These are phyloP conservation scores for Mucor indicus DNA, from an alignment of 371 early-diverging fungal species.

Conservation along the genomic window DNA sequence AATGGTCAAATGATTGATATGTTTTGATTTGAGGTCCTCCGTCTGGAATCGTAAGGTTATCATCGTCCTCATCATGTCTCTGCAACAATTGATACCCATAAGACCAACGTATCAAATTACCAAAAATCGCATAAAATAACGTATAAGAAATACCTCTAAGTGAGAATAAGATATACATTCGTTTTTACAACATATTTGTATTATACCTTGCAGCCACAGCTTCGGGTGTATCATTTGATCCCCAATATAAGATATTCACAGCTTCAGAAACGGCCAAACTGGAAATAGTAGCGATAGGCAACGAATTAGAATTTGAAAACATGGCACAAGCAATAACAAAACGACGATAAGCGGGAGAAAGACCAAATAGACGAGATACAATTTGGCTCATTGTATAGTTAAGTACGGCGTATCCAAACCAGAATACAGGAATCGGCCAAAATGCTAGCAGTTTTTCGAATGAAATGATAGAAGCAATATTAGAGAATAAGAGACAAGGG, in stretches of 20 bases:
- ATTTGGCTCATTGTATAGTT: slow-evolving; percentile 22
- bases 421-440: slow-evolving; percentile 75
- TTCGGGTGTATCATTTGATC: slow-evolving; percentile 56
- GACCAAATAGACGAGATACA: slow-evolving; percentile 43
- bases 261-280: slow-evolving; percentile 70
- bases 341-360: slow-evolving; percentile 43
- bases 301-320: slow-evolving; percentile 71
- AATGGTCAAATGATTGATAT: too few relatives aligned
- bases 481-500: slow-evolving; percentile 65
- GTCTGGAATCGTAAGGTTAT: too few relatives aligned
- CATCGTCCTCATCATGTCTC: slow-evolving; percentile 12
- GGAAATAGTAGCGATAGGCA: slow-evolving; percentile 70
- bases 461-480: slow-evolving; percentile 61
- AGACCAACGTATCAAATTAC: slow-evolving; percentile 74
- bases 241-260: slow-evolving; percentile 54
- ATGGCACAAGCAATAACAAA: slow-evolving; percentile 66
- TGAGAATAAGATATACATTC: background rate
- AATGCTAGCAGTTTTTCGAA: slow-evolving; percentile 57
- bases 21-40: too few relatives aligned
- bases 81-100: slow-evolving; percentile 67
- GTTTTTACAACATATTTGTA: background rate
- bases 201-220: slow-evolving; percentile 62
- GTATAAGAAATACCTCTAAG: slow-evolving; percentile 72
- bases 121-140: slow-evolving; percentile 70
- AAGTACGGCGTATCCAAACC: slow-evolving; percentile 36